A percentile compares a stretch with the other conserved stretches of the same genome.
Evolutionary conservation across 768 basidiomycete genomes (phyloP).

Genomic region (Mycena maculata): DNA sequence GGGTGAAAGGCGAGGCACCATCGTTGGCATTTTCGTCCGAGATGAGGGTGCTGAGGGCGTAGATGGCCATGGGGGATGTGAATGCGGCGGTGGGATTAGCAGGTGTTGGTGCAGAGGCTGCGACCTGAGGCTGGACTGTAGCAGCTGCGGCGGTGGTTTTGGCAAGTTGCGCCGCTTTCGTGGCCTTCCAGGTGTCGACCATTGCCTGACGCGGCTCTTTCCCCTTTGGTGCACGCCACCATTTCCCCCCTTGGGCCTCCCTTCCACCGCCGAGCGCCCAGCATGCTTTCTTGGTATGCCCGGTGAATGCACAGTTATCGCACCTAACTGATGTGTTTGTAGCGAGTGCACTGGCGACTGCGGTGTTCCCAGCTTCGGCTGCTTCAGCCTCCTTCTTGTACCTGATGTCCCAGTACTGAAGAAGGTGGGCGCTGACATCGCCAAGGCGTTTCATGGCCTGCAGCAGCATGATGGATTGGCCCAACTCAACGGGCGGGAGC

Average conservation of each 20-base stretch:
- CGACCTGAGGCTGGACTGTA: not conserved
- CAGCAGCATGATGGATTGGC: too few species aligned
- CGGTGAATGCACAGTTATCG: slow-evolving; percentile 31
- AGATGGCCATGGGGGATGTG: too few species aligned
- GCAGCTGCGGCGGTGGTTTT: not conserved
- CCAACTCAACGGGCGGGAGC: too few species aligned
- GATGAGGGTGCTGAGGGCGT: too few species aligned
- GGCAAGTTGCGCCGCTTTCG: not conserved
- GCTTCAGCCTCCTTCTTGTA: too few species aligned
- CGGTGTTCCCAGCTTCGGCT: too few species aligned
- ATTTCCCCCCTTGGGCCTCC: slow-evolving; percentile 38
- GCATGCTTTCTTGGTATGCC: slow-evolving; percentile 37
- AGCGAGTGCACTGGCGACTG: not conserved
- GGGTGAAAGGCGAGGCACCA: not conserved
- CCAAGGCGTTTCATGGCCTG: too few species aligned
- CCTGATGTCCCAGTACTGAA: too few species aligned
- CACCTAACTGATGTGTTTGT: slow-evolving; percentile 17
- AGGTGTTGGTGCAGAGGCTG: not conserved
- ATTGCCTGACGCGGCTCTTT: not conserved
- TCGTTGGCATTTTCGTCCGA: slow-evolving; percentile 1
- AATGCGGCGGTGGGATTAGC: too few species aligned
- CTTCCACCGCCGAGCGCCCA: slow-evolving; percentile 43
- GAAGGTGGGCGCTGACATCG: too few species aligned
- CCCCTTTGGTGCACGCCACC: too few species aligned
- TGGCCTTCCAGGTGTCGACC: not conserved